phyloP scores from a whole-genome alignment of 2,329 filamentous ascomycete species.

The Pseudogymnoascus verrucosus region DNA sequence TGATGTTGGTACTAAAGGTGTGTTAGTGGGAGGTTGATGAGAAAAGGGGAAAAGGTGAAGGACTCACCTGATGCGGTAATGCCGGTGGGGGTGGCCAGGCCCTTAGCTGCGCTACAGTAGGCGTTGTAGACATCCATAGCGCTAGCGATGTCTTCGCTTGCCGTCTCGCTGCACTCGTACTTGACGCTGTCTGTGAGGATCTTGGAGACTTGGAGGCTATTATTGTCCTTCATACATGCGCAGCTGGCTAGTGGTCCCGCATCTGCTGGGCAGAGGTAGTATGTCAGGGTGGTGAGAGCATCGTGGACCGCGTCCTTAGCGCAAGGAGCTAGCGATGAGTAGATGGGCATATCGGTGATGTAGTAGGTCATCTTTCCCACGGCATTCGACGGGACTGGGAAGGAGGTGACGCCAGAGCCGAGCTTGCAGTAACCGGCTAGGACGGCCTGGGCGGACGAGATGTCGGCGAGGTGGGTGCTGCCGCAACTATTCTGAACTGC shows the following conservation, averaged over 20 bases:
- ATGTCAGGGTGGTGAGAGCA: slow-evolving; percentile 33
- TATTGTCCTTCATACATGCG: slow-evolving; percentile 42
- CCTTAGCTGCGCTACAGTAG: slow-evolving; percentile 44
- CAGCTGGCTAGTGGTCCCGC: slow-evolving; percentile 45
- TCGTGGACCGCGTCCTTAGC: slow-evolving; percentile 37
- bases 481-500: slow-evolving; percentile 37
- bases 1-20: not conserved
- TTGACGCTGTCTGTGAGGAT: slow-evolving; percentile 38
- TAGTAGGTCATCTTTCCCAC: slow-evolving; percentile 50
- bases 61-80: slow-evolving; percentile 34
- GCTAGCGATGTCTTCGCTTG: slow-evolving; percentile 38
- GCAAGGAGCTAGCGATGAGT: slow-evolving; percentile 36
- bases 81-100: slow-evolving; percentile 32
- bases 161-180: slow-evolving; percentile 37
- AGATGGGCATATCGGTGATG: slow-evolving; percentile 43
- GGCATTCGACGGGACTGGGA: slow-evolving; percentile 38
- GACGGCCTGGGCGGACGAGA: slow-evolving; percentile 41
- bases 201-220: slow-evolving; percentile 36
- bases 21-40: not conserved
- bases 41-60: not conserved
- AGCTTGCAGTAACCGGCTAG: slow-evolving; percentile 46
- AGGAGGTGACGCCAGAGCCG: slow-evolving; percentile 40
- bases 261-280: slow-evolving; percentile 36
- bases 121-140: slow-evolving; percentile 38
- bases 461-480: slow-evolving; percentile 37